Conservation (phyloP, 164 flowering plant species). For the Santalum album region DNA sequence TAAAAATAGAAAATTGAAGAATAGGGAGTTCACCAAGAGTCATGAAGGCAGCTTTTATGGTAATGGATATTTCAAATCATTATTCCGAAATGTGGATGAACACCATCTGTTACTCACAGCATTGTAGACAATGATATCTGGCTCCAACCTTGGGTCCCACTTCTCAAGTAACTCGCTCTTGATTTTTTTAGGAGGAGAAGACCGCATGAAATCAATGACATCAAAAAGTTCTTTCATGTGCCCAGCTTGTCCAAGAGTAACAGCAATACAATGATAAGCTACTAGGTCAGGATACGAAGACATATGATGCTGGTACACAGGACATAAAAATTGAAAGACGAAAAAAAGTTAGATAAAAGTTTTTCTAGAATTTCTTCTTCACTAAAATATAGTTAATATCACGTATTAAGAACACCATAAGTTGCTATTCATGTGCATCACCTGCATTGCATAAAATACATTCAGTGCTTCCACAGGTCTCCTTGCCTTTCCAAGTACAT, state of each 20-base stretch:
- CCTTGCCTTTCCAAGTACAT: slow-evolving; percentile 79
- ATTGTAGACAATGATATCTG: slow-evolving; percentile 76
- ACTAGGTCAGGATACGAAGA: slow-evolving; percentile 82
- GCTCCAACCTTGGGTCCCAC: slow-evolving; percentile 83
- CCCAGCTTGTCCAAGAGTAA: slow-evolving; percentile 97
- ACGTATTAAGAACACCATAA: neutral
- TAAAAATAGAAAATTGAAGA: neutral
- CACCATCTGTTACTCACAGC: slow-evolving; percentile 49
- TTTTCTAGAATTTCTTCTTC: no score
- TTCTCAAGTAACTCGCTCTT: slow-evolving; percentile 40
- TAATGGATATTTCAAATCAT: neutral
- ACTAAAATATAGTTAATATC: neutral
- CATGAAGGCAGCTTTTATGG: neutral
- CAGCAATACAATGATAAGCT: slow-evolving; percentile 77
- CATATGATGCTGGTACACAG: slow-evolving; percentile 45
- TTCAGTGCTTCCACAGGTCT: slow-evolving; percentile 90
- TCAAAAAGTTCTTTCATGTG: slow-evolving; percentile 85
- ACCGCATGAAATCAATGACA: slow-evolving; percentile 82
- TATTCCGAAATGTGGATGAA: neutral
- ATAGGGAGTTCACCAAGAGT: neutral
- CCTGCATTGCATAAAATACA: slow-evolving; percentile 73
- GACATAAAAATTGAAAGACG: neutral
- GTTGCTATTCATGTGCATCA: slow-evolving; percentile 15
- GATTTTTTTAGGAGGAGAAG: slow-evolving; percentile 65
- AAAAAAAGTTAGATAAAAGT: neutral